Evolutionary conservation across 768 basidiomycete genomes (phyloP), one percentile per base, ranked within the genome.

Genomic region (Pleurotus djamor): DNA sequence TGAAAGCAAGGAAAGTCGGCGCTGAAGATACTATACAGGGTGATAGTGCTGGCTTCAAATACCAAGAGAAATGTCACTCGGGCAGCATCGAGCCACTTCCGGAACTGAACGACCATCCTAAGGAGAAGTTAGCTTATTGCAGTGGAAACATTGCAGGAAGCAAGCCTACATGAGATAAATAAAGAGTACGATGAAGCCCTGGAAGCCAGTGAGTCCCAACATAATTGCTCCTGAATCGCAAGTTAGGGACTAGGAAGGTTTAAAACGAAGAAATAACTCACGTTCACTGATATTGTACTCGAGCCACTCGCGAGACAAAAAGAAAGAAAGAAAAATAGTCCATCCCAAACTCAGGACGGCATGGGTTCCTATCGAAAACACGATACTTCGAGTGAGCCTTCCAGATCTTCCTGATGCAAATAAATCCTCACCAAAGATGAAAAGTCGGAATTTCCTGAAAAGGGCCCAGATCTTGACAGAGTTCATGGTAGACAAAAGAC

Each of bases 41-140:
- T 64, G 58, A 73, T 68, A 56, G 71, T 74, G 57, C 73, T 74
- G 73, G 48, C n/a, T 37, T 38, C 10, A 28, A 71, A 68, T n/a
- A 71, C 47, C 47, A 76, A 60, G 55, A 76, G 62, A 59, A 72
- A 62, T 13, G 64, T 63, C 36, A 73, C 63, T 0, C 74, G 71
- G 48, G 68, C 66, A 48, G 69, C 74, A 60, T 77, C 76, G 48
- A 74, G 64, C 74, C 72, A 74, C 28, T 75, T 63, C n/a, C 66
- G 70, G 61, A 76, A 77, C 50, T 66, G 70, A 41, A 76, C 71
- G 38, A 77, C 73, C 21, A 75, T 71, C 77, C 76, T 79, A 54
- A 10, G 17, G 28, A 56, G 6, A 9, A 47, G 32, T 10, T 12
- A 16, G 21, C 34, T 36, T 58, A 48, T 12, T 14, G 32, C 32